A percentile compares a stretch with the other conserved stretches of the same genome.
phyloP scores from a whole-genome alignment of 2,329 filamentous ascomycete species.

The Colletotrichum horii region DNA sequence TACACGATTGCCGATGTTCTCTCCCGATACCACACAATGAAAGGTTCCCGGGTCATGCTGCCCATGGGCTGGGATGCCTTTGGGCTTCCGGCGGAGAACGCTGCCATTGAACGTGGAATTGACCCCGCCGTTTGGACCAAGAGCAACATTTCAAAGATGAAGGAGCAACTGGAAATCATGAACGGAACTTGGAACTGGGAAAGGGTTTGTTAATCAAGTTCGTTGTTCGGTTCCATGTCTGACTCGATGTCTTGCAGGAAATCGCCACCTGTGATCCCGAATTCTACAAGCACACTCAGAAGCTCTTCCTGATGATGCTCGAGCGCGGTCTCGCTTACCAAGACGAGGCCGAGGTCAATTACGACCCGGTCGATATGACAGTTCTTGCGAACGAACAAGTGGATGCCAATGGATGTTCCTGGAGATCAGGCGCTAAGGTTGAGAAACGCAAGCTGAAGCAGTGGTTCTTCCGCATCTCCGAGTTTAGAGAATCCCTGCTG shows the following conservation, averaged over 20 bases:
- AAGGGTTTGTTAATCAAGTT: conserved; percentile 59
- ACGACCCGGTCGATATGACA: conserved; percentile 87
- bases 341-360: conserved; percentile 84
- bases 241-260: conserved; percentile 59
- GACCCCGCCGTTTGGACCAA: conserved; percentile 81
- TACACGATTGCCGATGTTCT: conserved; percentile 91
- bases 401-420: conserved; percentile 83
- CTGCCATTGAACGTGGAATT: conserved; percentile 81
- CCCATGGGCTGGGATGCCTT: conserved; percentile 98
- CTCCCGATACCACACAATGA: conserved; percentile 76
- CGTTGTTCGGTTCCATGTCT: neutral
- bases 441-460: conserved; percentile 81
- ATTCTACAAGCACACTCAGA: conserved; percentile 91
- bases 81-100: conserved; percentile 89
- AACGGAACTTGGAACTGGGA: conserved; percentile 87
- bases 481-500: conserved; percentile 75
- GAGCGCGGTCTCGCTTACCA: conserved; percentile 81
- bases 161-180: conserved; percentile 78
- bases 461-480: conserved; percentile 89
- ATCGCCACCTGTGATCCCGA: conserved; percentile 81
- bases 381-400: conserved; percentile 94
- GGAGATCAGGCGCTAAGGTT: conserved; percentile 85
- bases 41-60: conserved; percentile 76
- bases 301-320: conserved; percentile 80
- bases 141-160: conserved; percentile 84